Evolutionary conservation across 768 basidiomycete genomes (phyloP).

Genomic region (Clathrus columnatus): DNA sequence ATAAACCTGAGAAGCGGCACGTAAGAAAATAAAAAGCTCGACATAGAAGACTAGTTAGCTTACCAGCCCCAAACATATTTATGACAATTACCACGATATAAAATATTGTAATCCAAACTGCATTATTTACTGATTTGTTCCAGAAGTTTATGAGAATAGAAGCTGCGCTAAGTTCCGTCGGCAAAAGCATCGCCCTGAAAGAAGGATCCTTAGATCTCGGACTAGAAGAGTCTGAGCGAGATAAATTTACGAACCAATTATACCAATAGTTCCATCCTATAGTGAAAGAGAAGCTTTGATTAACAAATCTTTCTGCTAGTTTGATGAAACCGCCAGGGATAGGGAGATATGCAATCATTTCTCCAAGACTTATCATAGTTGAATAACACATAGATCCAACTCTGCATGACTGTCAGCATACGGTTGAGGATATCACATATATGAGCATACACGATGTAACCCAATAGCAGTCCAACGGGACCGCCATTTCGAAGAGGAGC

Average conservation of each 20-base stretch:
- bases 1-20: constrained; percentile 18
- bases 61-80: constrained; percentile 29
- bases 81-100: constrained; percentile 26
- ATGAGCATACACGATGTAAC: constrained; percentile 35
- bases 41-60: constrained; percentile 12
- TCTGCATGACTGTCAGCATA: constrained; percentile 8
- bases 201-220: constrained; percentile 5
- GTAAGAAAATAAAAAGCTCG: neutral
- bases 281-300: constrained; percentile 57
- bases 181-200: constrained; percentile 43
- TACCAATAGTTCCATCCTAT: constrained; percentile 40
- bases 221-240: neutral
- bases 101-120: constrained; percentile 24
- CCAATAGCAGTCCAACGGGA: constrained; percentile 67
- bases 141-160: constrained; percentile 64
- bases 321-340: constrained; percentile 76
- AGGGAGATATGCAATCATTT: constrained; percentile 73
- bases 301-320: constrained; percentile 74
- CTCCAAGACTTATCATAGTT: constrained; percentile 55
- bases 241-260: constrained; percentile 15
- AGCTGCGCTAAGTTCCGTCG: constrained; percentile 70
- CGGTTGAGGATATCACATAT: constrained; percentile 14
- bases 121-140: constrained; percentile 34
- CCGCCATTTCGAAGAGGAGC: constrained; percentile 45
- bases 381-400: constrained; percentile 62